Evolutionary conservation across 2,329 filamentous ascomycete genomes (phyloP).

Genomic region (Periglandula ipomoeae): DNA sequence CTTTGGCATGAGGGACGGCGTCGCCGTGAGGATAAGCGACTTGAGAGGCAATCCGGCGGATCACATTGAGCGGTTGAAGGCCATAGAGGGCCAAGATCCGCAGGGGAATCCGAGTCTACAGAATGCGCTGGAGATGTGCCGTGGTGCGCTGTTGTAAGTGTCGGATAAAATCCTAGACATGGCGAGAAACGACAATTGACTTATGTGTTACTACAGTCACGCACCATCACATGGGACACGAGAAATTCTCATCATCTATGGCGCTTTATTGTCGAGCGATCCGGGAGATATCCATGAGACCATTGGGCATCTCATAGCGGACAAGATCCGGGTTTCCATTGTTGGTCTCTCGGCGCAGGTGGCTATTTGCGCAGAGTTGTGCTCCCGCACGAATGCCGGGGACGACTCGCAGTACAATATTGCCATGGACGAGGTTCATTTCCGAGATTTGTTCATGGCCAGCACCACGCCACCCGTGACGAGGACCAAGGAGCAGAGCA

Average conservation of each 20-base stretch:
- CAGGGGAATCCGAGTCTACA: slow-evolving; percentile 75
- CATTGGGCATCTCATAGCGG: slow-evolving; percentile 65
- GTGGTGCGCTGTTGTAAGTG: slow-evolving; percentile 73
- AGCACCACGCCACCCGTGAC: slow-evolving; percentile 85
- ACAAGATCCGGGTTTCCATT: slow-evolving; percentile 79
- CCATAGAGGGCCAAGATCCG: slow-evolving; percentile 56
- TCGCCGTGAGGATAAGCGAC: slow-evolving; percentile 78
- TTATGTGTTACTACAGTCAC: slow-evolving; percentile 43
- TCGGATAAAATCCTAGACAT: background rate
- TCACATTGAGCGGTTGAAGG: slow-evolving; percentile 69
- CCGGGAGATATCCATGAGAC: slow-evolving; percentile 94
- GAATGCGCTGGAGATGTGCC: slow-evolving; percentile 91
- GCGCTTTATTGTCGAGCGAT: slow-evolving; percentile 81
- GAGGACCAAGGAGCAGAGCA: slow-evolving; percentile 49
- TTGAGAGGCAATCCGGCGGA: slow-evolving; percentile 87
- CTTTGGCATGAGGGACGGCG: slow-evolving; percentile 84
- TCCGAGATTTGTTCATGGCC: slow-evolving; percentile 78
- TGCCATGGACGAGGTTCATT: slow-evolving; percentile 67
- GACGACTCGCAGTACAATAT: slow-evolving; percentile 71
- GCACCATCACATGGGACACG: slow-evolving; percentile 87
- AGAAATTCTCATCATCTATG: slow-evolving; percentile 86
- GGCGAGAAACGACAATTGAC: background rate
- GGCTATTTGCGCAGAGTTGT: slow-evolving; percentile 84
- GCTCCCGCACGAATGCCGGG: slow-evolving; percentile 75
- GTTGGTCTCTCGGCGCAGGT: slow-evolving; percentile 88